These are phyloP conservation scores for Phylloporus sp. DNA, from an alignment of 1,284 basidiomycete species.

Conservation along the genomic window DNA sequence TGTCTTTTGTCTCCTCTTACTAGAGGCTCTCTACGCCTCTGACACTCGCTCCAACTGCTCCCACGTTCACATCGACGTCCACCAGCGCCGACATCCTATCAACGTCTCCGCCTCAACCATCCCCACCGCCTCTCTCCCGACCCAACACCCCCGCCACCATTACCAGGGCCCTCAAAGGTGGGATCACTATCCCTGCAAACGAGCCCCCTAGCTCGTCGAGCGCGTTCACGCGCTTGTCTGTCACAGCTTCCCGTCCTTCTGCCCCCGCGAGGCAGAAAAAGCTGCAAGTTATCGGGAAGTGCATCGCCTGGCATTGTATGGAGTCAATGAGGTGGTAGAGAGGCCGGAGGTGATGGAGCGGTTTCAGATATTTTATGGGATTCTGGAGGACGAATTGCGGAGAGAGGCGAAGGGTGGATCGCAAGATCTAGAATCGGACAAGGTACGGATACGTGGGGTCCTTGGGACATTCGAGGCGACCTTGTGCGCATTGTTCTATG, in stretches of 20 bases:
- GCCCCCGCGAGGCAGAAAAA: no score
- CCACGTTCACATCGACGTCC: no score
- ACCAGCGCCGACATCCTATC: no score
- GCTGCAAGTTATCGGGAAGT: not conserved
- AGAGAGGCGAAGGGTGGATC: constrained; percentile 24
- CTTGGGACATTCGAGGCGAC: constrained; percentile 59
- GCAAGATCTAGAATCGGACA: constrained; percentile 4
- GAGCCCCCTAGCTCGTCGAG: constrained; percentile 69
- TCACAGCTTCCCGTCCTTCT: no score
- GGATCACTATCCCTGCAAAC: constrained; percentile 27
- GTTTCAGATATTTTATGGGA: constrained; percentile 57
- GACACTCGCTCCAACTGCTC: no score
- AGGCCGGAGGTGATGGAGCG: constrained; percentile 56
- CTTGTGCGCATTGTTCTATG: constrained; percentile 75
- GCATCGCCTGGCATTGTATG: constrained; percentile 35
- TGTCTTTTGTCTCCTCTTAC: no score
- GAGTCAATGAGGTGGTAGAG: constrained; percentile 43
- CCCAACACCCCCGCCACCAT: no score
- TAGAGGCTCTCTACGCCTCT: no score
- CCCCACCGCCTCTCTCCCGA: no score
- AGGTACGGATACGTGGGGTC: constrained; percentile 16
- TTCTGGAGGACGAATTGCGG: constrained; percentile 41
- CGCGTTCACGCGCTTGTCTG: constrained; percentile 29
- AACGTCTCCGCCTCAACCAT: no score
- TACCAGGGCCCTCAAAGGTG: no score